Evolutionary conservation across 2,329 filamentous ascomycete species (phyloP), one percentile per base, ranked within the genome.

Genomic region (Apiospora arundinis): DNA sequence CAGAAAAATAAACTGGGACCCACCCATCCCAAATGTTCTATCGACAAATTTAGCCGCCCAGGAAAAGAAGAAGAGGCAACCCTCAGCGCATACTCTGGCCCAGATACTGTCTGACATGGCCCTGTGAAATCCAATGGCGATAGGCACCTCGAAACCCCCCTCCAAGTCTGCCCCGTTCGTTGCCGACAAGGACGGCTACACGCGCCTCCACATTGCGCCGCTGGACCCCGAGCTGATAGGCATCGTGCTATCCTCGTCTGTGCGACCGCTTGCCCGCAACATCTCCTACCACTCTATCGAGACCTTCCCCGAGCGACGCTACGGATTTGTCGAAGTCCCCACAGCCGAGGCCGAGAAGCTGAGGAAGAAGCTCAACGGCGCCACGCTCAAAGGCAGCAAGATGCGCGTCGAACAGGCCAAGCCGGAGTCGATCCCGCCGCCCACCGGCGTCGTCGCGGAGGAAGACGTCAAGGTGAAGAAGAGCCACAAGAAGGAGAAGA

Each of bases 291-390:
- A 98, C 82, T 86, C 86, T 6, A 84, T 98, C 75, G 89, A 94
- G 78, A 95, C 95, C 0, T 97, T 97, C 74, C 95, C 95, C 18
- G 96, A 99, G 75, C 92, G 90, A 79, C 92, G 90, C 69, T 99
- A 94, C 90, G 96, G 95, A 70, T 99, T 93, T 83, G 86, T 98
- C 72, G 95, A 97, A 66, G 83, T 99, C 48, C 95, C 95, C 0
- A 83, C 81, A 3, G 89, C 90, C 82, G 95, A 97, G 75, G 96
- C 95, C 12, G 92, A 95, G n/a, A 97, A 95, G 81, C 83, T 98
- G 70, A 94, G 92, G 84, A 95, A 92, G 83, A 98, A 96, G 84
- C 87, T 98, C 68, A 93, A 97, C 85, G 95, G 95, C 44, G 89
- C 92, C 1, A 92, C 93, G 32, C 83, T 99, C 71, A 96, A 92